Percentiles rank a stretch among this genome's conserved stretches.
These are phyloP conservation scores for Tetrahymena malaccensis DNA, from an alignment of 73 alveolate species.

Conservation along the genomic window DNA sequence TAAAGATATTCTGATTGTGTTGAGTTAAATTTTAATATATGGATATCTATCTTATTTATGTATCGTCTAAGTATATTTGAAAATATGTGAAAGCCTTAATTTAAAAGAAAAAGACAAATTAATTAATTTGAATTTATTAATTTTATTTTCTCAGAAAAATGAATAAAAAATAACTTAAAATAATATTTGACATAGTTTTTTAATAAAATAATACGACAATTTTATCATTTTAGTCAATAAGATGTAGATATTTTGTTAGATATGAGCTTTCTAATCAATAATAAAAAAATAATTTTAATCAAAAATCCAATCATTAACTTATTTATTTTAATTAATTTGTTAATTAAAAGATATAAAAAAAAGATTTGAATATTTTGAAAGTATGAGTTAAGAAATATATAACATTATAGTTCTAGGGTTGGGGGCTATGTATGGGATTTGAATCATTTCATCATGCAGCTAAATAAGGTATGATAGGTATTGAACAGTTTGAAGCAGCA, in stretches of 20 bases:
- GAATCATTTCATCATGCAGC: background rate
- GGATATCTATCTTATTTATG: no score
- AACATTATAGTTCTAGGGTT: background rate
- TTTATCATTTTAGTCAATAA: background rate
- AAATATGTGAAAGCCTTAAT: no score
- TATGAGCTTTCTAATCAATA: background rate
- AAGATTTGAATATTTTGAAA: background rate
- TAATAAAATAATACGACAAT: background rate
- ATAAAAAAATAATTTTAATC: background rate
- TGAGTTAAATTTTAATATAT: no score
- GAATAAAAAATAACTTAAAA: background rate
- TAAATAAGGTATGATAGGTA: background rate
- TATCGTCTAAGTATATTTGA: no score
- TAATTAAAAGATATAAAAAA: background rate
- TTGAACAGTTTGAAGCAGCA: background rate
- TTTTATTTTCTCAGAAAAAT: background rate
- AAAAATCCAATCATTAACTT: background rate
- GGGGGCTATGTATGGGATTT: background rate
- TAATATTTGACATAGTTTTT: background rate
- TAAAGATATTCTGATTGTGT: no score
- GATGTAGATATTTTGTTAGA: background rate
- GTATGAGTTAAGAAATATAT: background rate
- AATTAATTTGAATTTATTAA: no score
- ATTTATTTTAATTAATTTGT: background rate
- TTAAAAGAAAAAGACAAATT: no score